These are phyloP conservation scores for Colletotrichum tropicale DNA, from an alignment of 2,329 filamentous ascomycete species.

Conservation along the genomic window DNA sequence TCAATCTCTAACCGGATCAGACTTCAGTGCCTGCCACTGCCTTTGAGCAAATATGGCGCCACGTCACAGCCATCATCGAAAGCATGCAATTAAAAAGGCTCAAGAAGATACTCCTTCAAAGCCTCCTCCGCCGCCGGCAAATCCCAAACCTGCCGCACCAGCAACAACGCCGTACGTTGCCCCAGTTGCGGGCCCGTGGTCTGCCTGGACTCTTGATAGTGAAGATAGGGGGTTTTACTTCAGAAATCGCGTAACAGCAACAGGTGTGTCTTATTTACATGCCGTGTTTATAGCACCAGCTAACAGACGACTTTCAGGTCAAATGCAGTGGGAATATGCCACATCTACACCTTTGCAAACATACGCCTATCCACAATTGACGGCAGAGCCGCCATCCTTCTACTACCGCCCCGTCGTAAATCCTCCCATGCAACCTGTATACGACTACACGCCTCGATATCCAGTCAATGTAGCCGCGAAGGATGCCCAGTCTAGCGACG, in stretches of 20 bases:
- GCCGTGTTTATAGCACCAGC: fast-evolving
- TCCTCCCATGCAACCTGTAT: not conserved
- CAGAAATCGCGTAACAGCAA: not conserved
- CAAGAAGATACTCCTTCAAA: not conserved
- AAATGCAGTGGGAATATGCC: not conserved
- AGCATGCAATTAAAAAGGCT: not conserved
- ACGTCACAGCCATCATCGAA: not conserved
- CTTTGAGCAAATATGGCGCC: not conserved
- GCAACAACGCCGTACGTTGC: not conserved
- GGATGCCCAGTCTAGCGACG: not conserved
- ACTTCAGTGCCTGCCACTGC: not conserved
- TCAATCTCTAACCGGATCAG: not conserved
- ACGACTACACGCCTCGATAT: not conserved
- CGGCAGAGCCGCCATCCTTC: not conserved
- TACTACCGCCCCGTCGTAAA: not conserved
- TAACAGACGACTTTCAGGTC: not conserved
- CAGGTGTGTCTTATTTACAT: not conserved
- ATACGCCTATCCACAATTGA: not conserved
- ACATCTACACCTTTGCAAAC: not conserved
- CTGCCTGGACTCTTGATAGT: not conserved
- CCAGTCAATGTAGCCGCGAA: not conserved
- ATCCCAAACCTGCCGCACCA: not conserved
- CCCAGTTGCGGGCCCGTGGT: not conserved
- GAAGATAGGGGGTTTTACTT: not conserved
- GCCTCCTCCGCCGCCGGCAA: too few relatives aligned